Base-by-base conservation (phyloP, 1,284 basidiomycete genomes). In the Melampsora americana region DNA sequence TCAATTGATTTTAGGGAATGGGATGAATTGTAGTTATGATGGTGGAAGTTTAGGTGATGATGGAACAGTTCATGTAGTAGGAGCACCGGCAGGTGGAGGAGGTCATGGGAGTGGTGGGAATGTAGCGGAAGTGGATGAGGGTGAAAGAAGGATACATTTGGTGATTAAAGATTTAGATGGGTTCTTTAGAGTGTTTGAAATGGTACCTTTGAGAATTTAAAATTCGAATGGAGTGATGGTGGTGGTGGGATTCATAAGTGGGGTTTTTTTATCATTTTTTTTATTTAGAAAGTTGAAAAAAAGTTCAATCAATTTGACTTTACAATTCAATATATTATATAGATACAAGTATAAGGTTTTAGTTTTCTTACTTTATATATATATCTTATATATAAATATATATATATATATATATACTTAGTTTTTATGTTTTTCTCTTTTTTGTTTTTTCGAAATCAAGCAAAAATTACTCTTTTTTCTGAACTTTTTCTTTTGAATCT, bases 1-100 rank as follows among this genome's bases (percentile, higher is more conserved):
- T 0, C 95, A 98, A 83, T 93, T 97, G 82, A 92, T 97, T 78
- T 87, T 89, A 0, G 90, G 90, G 28, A 86, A 86, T 74, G 90
- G 95, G 80, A 86, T 96, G 26, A 88, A 90, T 16, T 93, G 91
- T 81, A 88, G 92, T 9, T 96, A 73, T 56, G 70, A 73, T 56
- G 70, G 70, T 30, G 61, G 61, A 9, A 32, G 56, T 12, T 60
- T 66, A n/a, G 70, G 61, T 26, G 70, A 73, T 39, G 70, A 73
- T 39, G 70, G 70, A 9, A 66, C 16, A 11, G 32, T 30, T 64
- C 23, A 23, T n/a, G 32, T 64, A n/a, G n/a, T n/a, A n/a, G n/a
- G n/a, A n/a, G n/a, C 11, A 39, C 35, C 1, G 56, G 30, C n/a
- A n/a, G 18, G 12, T 18, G 30, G 30, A 56, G 5, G 11, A 12